Conservation (phyloP, 768 basidiomycete genomes). For the Clathrus columnatus region DNA sequence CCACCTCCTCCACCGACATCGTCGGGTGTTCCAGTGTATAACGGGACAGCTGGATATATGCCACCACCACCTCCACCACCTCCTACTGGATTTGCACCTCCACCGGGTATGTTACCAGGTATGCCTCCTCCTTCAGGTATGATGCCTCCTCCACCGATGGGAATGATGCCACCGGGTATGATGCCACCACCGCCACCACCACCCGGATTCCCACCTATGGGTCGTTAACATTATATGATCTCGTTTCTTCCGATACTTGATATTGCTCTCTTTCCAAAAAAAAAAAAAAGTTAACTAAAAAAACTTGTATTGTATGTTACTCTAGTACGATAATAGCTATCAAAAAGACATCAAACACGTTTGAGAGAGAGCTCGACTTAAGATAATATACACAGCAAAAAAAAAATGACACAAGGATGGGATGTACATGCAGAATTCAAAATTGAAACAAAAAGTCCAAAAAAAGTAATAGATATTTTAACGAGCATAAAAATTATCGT, state of each 20-base stretch:
- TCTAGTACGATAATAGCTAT: background rate
- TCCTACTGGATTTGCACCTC: conserved; percentile 42
- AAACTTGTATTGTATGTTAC: conserved; percentile 2
- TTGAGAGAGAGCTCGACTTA: too few species aligned
- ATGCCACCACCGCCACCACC: conserved; percentile 6
- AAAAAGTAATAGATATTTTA: background rate
- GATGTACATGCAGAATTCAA: too few species aligned
- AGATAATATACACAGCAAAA: too few species aligned
- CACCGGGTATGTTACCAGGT: conserved; percentile 34
- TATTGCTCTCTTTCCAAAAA: too few species aligned
- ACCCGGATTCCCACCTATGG: conserved; percentile 2
- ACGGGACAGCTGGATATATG: conserved; percentile 5
- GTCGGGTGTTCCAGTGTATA: conserved; percentile 38
- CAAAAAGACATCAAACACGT: too few species aligned
- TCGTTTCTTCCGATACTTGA: too few species aligned
- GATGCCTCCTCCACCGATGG: conserved; percentile 11
- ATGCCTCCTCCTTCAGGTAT: conserved; percentile 12
- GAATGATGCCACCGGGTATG: conserved; percentile 14
- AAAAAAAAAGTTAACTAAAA: too few species aligned
- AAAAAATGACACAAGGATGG: too few species aligned
- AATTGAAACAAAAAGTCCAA: too few species aligned
- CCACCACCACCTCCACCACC: conserved; percentile 14
- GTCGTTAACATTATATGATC: background rate
- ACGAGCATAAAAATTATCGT: conserved; percentile 30
- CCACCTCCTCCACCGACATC: conserved; percentile 19